Base-by-base conservation (phyloP, 257 asterid species). In the Gentiana macrophylla region DNA sequence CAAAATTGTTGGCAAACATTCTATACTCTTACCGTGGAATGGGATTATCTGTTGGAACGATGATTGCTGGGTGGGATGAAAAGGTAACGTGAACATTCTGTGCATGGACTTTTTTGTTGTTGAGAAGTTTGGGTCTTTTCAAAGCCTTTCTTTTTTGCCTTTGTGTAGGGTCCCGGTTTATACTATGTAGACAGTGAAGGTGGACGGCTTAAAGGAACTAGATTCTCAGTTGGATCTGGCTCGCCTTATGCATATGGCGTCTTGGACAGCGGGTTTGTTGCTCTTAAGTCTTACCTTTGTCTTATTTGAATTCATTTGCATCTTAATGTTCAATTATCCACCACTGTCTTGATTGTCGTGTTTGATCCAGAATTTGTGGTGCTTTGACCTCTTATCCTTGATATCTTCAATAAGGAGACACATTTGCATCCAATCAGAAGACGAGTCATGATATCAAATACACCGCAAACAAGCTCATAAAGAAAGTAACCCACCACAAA, bases 31-130 rank as follows among this genome's bases (percentile, higher is more conserved):
- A 87, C 68, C 80, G 97, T 49, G 97, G 98, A 69, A 89, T 89
- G 95, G 97, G 97, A 49, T 74, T 91, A 67, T 91, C 97, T 2
- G 94, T 89, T 57, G 97, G 95, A 57, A 89, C 97, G 33, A 91
- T 87, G 98, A 91, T 91, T 49, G 97, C 97, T 51, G 98, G 98
- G 56, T 91, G 95, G 97, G 98, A 91, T 72, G 98, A 91, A 69
- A 79, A 78, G 97, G 98, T 91, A 79, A 33, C 15, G 12, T 61
- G 46, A 41, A 41, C 46, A 41, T 5, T 7, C 46, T 41, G 6
- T 41, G 5, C 46, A 35, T 2, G 41, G 32, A 59, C 36, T 11
- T 35, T 52, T 52, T 11, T 15, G 12, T 24, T 24, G 24, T 24
- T 0, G 24, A 24, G 24, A 12, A 54, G 38, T 53, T 11, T 1